Evolutionary conservation across 345 rosid species (phyloP).

Genomic region (Clausena lansium): DNA sequence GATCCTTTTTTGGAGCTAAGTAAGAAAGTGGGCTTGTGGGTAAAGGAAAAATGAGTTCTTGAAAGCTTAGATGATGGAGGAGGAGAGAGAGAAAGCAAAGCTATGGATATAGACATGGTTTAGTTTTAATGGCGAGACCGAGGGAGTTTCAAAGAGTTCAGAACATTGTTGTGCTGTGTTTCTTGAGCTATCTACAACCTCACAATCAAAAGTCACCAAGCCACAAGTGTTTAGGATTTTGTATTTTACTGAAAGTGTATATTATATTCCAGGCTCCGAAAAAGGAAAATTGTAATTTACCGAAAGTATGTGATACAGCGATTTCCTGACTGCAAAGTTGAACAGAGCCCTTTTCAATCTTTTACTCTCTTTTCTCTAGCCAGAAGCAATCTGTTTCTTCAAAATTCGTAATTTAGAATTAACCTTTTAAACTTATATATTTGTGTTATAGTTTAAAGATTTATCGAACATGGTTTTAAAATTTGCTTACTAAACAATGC

Average conservation of each 20-base stretch:
- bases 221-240: not conserved
- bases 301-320: no score
- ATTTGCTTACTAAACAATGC: no score
- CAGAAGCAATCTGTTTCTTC: no score
- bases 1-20: constrained; percentile 29
- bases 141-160: not conserved
- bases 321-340: no score
- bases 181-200: constrained; percentile 14
- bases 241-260: not conserved
- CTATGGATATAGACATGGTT: constrained; percentile 57
- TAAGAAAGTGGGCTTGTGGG: constrained; percentile 28
- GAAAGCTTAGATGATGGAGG: constrained; percentile 30
- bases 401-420: no score
- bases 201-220: not conserved
- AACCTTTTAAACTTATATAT: no score
- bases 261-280: not conserved
- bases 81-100: constrained; percentile 43
- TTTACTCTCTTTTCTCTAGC: no score
- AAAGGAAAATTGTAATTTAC: not conserved
- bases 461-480: no score
- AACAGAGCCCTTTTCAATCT: no score
- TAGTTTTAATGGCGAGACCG: not conserved
- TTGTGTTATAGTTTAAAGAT: no score
- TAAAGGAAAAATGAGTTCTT: constrained; percentile 26
- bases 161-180: not conserved